A percentile compares a stretch with the other conserved stretches of the same genome.
Conservation (phyloP, 768 basidiomycete genomes). For the Termitomyces sp. region DNA sequence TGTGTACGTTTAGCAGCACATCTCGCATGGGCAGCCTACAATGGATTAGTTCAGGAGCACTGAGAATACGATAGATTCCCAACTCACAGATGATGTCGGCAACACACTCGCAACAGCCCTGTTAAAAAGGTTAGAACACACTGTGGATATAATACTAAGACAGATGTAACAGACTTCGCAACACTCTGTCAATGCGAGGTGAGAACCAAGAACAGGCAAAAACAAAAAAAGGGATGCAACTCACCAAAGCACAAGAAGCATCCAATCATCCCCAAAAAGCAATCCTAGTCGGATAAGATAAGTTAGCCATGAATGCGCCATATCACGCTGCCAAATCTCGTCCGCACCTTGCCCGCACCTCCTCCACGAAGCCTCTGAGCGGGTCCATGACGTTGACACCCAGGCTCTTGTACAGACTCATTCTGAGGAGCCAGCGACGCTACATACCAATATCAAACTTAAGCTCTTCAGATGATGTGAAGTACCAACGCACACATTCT, state of each 20-base stretch:
- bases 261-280: conserved; percentile 52
- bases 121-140: neutral
- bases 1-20: conserved; percentile 49
- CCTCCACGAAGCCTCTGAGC: conserved; percentile 65
- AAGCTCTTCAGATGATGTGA: neutral
- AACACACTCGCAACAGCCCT: conserved; percentile 68
- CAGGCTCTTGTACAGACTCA: neutral
- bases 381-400: conserved; percentile 28
- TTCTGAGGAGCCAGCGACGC: neutral
- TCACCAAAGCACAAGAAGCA: conserved; percentile 74
- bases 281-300: conserved; percentile 40
- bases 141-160: neutral
- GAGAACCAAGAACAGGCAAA: neutral
- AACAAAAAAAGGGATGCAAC: conserved; percentile 15
- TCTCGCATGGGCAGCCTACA: conserved; percentile 75
- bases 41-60: neutral
- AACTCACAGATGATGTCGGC: conserved; percentile 69
- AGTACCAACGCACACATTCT: conserved; percentile 53
- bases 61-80: neutral
- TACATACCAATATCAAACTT: neutral
- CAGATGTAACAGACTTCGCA: conserved; percentile 50
- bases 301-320: neutral
- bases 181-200: conserved; percentile 38
- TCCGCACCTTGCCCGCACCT: conserved; percentile 57
- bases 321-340: neutral